A percentile compares a stretch with the other conserved stretches of the same genome.
Conservation (phyloP, 2,329 filamentous ascomycete species). For the Botrytis hyacinthi region DNA sequence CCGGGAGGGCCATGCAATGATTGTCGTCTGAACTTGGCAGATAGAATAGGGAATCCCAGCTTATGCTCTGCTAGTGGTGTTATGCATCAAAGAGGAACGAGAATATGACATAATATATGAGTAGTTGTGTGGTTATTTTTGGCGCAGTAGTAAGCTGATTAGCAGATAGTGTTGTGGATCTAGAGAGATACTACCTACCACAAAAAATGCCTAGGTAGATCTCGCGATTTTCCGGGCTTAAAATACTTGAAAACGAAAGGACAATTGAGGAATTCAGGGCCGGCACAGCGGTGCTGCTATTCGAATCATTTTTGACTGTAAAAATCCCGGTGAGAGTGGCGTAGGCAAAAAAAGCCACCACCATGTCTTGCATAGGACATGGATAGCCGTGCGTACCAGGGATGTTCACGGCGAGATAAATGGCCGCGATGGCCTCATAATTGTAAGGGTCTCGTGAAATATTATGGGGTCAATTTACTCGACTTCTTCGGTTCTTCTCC, state of each 20-base stretch:
- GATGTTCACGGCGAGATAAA: conserved; percentile 7
- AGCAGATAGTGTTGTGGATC: conserved; percentile 4
- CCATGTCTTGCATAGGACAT: conserved; percentile 14
- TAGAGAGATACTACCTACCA: background rate
- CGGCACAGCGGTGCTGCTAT: background rate
- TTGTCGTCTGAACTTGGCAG: conserved; percentile 16
- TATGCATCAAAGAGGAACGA: conserved; percentile 7
- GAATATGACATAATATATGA: conserved; percentile 3
- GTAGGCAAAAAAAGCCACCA: background rate
- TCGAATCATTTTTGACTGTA: background rate
- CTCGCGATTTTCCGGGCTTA: background rate
- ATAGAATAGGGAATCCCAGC: conserved; percentile 6
- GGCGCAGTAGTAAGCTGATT: background rate
- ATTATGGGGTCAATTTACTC: background rate
- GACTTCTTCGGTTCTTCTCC: conserved; percentile 14
- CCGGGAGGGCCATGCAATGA: conserved; percentile 6
- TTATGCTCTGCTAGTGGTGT: background rate
- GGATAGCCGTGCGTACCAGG: conserved; percentile 9
- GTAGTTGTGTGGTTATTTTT: conserved; percentile 12
- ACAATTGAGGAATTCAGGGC: background rate
- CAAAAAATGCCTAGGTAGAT: background rate
- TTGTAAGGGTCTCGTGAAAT: background rate
- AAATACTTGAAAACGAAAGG: background rate
- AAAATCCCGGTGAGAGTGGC: background rate
- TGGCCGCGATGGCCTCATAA: conserved; percentile 7